These are phyloP conservation scores for Stenogyne calaminthoides DNA, from an alignment of 305 asterid species.

Conservation along the genomic window DNA sequence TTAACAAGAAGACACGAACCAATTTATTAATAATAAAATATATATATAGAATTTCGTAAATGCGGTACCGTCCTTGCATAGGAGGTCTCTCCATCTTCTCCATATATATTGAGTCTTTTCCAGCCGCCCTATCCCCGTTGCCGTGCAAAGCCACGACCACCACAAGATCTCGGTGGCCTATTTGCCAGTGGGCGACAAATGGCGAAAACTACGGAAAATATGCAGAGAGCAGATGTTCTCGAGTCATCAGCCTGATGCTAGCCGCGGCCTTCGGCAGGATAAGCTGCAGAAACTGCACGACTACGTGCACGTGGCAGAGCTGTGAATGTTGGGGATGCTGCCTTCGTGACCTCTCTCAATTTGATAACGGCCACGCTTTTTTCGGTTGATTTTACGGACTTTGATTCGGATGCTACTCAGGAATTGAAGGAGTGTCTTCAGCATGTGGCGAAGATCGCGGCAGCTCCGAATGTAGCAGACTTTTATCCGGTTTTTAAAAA, in stretches of 20 bases:
- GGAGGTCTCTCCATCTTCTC: too few species aligned
- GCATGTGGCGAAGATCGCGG: background rate
- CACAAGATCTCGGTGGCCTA: background rate
- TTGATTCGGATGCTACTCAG: background rate
- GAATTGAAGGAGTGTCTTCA: background rate
- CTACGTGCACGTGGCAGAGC: background rate
- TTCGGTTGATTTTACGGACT: background rate
- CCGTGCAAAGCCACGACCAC: background rate
- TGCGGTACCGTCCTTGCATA: too few species aligned
- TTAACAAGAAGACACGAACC: too few species aligned
- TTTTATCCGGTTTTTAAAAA: background rate
- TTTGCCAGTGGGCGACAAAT: background rate
- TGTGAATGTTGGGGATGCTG: background rate
- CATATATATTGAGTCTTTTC: too few species aligned
- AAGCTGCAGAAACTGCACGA: background rate
- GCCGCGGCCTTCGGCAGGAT: conserved; percentile 1
- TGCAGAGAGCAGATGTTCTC: background rate
- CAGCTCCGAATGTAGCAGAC: background rate
- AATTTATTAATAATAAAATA: too few species aligned
- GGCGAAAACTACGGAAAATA: background rate
- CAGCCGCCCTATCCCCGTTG: background rate
- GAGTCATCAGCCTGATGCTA: background rate
- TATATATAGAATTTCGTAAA: too few species aligned
- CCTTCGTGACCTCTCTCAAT: background rate
- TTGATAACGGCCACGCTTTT: background rate